phyloP scores from a whole-genome alignment of 1,139 yeast genomes.

The Protomyces inundatus region DNA sequence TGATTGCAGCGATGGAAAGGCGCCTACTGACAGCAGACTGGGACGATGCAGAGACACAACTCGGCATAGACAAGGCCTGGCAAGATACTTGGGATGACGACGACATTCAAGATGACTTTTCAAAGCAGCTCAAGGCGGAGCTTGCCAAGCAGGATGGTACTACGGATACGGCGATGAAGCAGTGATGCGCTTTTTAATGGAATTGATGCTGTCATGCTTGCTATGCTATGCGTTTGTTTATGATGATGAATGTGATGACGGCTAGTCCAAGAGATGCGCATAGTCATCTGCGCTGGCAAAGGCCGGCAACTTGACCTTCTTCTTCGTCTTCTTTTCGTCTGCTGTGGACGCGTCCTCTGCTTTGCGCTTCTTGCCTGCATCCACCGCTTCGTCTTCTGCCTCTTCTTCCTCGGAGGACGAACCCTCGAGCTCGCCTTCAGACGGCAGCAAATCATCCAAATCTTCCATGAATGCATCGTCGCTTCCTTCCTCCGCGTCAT shows the following conservation, averaged over 20 bases:
- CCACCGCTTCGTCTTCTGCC: slow-evolving; percentile 66
- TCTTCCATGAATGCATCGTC: slow-evolving; percentile 33
- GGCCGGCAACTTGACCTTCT: slow-evolving; percentile 65
- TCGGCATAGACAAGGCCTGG: slow-evolving; percentile 54
- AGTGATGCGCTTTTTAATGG: neutral
- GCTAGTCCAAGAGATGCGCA: slow-evolving; percentile 40
- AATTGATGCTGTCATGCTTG: neutral
- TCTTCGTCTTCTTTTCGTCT: slow-evolving; percentile 44
- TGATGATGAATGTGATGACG: neutral
- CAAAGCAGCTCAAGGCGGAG: slow-evolving; percentile 56
- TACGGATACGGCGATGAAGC: slow-evolving; percentile 17
- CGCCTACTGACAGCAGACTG: slow-evolving; percentile 41
- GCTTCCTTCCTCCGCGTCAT: slow-evolving; percentile 28
- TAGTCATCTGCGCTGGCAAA: slow-evolving; percentile 91
- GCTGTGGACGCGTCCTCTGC: slow-evolving; percentile 35
- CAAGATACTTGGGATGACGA: slow-evolving; percentile 92
- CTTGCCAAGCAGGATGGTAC: slow-evolving; percentile 16
- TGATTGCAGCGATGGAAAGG: slow-evolving; percentile 37
- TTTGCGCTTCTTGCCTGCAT: slow-evolving; percentile 52
- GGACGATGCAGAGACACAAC: slow-evolving; percentile 49
- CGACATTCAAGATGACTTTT: slow-evolving; percentile 79
- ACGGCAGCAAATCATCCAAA: slow-evolving; percentile 26
- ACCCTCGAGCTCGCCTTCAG: neutral
- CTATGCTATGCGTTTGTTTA: neutral
- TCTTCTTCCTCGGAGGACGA: slow-evolving; percentile 36